These are phyloP conservation scores for Aspergillus novoparasiticus DNA, from an alignment of 2,329 filamentous ascomycete genomes.

Conservation along the genomic window DNA sequence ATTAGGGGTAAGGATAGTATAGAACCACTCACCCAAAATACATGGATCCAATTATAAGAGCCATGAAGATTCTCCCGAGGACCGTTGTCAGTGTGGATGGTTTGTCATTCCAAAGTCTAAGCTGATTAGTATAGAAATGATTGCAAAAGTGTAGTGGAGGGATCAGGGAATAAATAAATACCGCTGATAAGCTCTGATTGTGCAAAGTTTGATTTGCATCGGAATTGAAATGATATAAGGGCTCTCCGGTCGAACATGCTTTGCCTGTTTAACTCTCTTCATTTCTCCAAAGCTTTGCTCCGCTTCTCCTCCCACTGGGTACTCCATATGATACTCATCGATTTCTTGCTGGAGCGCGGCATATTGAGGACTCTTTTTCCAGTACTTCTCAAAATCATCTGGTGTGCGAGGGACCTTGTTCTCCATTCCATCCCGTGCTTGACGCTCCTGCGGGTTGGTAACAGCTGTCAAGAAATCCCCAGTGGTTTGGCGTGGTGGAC, in stretches of 20 bases:
- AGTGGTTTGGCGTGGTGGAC: constrained; percentile 67
- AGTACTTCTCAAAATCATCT: constrained; percentile 64
- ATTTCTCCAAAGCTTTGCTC: constrained; percentile 34
- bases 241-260: constrained; percentile 40
- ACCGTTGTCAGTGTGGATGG: constrained; percentile 69
- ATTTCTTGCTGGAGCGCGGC: constrained; percentile 39
- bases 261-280: constrained; percentile 38
- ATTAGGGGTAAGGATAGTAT: neutral
- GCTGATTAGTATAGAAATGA: constrained; percentile 13
- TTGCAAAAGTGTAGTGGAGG: neutral
- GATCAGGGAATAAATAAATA: constrained; percentile 20
- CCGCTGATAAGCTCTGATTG: constrained; percentile 77
- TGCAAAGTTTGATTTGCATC: constrained; percentile 79
- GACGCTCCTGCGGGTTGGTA: constrained; percentile 65
- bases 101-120: constrained; percentile 71
- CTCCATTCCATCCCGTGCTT: constrained; percentile 60
- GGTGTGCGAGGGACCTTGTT: constrained; percentile 64
- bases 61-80: constrained; percentile 70
- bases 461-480: constrained; percentile 71
- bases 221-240: constrained; percentile 78
- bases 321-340: constrained; percentile 32
- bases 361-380: constrained; percentile 43
- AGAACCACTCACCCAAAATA: constrained; percentile 32
- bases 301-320: constrained; percentile 35
- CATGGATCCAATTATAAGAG: constrained; percentile 71